Percentiles rank a stretch among this genome's conserved stretches.
Evolutionary conservation across 805 yeast species (phyloP).

Genomic region (Hermanozyma aechmeae): DNA sequence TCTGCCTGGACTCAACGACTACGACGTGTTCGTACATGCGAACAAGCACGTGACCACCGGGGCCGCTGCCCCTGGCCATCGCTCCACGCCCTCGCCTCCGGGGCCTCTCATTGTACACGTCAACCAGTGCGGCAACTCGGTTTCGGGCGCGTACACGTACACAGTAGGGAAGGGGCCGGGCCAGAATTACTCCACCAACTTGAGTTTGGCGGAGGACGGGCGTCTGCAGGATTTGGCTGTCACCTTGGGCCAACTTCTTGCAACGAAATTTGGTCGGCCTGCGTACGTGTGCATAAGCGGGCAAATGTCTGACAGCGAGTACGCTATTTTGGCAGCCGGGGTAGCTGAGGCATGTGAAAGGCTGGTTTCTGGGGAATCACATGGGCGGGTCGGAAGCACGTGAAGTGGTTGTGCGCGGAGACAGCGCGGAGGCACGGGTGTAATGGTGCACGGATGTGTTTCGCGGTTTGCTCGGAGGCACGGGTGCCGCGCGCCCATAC

Average conservation of each 20-base stretch:
- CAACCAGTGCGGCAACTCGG: constrained; percentile 14
- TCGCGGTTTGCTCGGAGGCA: too few relatives aligned
- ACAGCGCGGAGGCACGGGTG: too few relatives aligned
- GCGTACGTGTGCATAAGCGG: constrained; percentile 39
- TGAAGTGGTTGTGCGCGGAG: too few relatives aligned
- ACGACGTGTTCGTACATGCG: too few relatives aligned
- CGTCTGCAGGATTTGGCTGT: constrained; percentile 32
- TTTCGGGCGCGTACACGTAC: constrained; percentile 37
- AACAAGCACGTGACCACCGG: constrained; percentile 3
- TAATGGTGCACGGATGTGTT: too few relatives aligned
- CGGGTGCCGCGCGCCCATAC: too few relatives aligned
- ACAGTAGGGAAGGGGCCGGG: constrained; percentile 21
- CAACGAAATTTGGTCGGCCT: constrained; percentile 32
- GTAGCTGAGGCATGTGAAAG: too few relatives aligned
- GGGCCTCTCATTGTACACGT: constrained; percentile 22
- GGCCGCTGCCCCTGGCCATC: constrained; percentile 5
- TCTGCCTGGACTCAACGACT: too few relatives aligned
- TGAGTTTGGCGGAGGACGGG: constrained; percentile 34
- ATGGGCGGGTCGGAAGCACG: too few relatives aligned
- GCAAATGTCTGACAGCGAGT: constrained; percentile 12
- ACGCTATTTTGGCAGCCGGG: background rate
- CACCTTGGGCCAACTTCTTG: constrained; percentile 31
- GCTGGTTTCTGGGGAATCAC: too few relatives aligned
- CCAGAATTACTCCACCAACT: constrained; percentile 29
- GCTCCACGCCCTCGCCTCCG: constrained; percentile 3